Evolutionary conservation across 1,139 yeast species (phyloP).

Genomic region (Schizosaccharomyces versatilis): DNA sequence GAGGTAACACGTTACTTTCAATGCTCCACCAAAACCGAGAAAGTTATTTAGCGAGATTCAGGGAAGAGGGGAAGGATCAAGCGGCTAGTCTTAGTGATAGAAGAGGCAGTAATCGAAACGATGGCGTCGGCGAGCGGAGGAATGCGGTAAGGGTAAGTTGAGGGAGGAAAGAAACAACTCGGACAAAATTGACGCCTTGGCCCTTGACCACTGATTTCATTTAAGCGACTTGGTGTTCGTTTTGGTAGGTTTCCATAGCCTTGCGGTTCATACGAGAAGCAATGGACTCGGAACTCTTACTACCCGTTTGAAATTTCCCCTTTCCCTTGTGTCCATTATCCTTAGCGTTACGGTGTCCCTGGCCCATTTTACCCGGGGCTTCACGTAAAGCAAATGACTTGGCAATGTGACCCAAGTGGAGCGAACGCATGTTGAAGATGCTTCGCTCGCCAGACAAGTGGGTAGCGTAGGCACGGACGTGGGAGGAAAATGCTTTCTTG

Average conservation of each 20-base stretch:
- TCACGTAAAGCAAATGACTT: conserved; percentile 87
- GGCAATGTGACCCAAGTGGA: conserved; percentile 90
- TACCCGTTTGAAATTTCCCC: background rate
- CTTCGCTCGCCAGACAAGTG: conserved; percentile 62
- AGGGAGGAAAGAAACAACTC: too few species aligned
- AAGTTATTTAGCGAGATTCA: too few species aligned
- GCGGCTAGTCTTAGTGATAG: too few species aligned
- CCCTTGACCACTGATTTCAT: background rate
- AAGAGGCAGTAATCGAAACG: too few species aligned
- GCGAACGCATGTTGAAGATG: conserved; percentile 51
- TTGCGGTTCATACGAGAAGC: background rate
- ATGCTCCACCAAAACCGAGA: too few species aligned
- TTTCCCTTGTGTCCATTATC: background rate
- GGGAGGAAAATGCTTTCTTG: conserved; percentile 62
- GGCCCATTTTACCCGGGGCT: conserved; percentile 59
- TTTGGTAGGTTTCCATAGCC: background rate
- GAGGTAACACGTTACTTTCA: too few species aligned
- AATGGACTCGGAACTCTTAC: background rate
- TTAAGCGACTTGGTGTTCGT: background rate
- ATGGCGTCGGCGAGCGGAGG: too few species aligned
- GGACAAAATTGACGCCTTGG: too few species aligned
- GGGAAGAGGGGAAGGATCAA: too few species aligned
- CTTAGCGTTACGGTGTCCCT: background rate
- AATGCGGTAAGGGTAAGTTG: too few species aligned
- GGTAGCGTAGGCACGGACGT: conserved; percentile 89